Evolutionary conservation across 2,329 filamentous ascomycete genomes (phyloP).

Genomic region (Pestalotiopsis sp.): DNA sequence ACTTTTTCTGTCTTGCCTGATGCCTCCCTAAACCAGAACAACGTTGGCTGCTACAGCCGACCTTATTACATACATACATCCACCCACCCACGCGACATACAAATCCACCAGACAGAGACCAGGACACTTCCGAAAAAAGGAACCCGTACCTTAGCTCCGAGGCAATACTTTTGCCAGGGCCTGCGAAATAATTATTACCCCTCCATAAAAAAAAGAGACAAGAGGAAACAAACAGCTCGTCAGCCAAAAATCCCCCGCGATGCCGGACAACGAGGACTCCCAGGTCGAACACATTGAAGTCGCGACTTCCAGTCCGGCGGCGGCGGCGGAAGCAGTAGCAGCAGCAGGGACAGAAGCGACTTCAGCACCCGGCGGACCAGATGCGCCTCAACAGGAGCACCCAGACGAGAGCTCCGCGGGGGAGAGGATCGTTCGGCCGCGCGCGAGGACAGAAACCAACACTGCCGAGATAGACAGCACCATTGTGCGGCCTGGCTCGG

Average conservation of each 20-base stretch:
- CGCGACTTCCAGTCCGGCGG: neutral
- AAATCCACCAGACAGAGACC: neutral
- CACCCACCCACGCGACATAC: neutral
- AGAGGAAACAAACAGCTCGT: neutral
- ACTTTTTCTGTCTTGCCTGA: neutral
- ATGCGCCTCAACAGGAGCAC: neutral
- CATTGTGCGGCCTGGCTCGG: slow-evolving; percentile 65
- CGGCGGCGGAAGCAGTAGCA: neutral
- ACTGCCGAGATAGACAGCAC: slow-evolving; percentile 61
- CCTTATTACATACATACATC: neutral
- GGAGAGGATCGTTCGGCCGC: slow-evolving; percentile 10
- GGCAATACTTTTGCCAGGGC: neutral
- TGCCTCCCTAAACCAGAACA: neutral
- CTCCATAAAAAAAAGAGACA: slow-evolving; percentile 6
- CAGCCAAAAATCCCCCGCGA: slow-evolving; percentile 1
- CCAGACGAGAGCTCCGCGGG: neutral
- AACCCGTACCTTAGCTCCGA: neutral
- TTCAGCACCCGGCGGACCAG: neutral
- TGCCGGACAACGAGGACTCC: slow-evolving; percentile 21
- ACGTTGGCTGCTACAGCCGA: neutral
- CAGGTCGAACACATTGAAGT: slow-evolving; percentile 15
- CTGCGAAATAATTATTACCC: slow-evolving; percentile 1
- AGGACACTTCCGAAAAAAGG: neutral
- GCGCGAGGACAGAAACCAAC: slow-evolving; percentile 44
- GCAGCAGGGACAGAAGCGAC: neutral